phyloP scores from a whole-genome alignment of 2,329 filamentous ascomycete species.

The Xylaria sp. region DNA sequence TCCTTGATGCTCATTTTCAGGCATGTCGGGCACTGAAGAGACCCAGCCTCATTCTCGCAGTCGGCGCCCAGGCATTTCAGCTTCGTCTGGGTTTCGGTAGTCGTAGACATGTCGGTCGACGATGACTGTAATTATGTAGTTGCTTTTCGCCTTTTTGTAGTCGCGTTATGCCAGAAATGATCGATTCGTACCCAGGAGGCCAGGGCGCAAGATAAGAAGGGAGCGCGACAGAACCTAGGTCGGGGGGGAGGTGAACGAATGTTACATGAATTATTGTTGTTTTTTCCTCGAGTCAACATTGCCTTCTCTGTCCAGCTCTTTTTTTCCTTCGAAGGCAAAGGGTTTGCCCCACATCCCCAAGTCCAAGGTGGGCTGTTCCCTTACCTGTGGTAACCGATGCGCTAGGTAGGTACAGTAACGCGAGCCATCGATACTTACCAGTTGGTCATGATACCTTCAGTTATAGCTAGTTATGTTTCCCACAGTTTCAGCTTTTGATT shows the following conservation, averaged over 20 bases:
- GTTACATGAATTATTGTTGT: not conserved
- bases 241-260: not conserved
- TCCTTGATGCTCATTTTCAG: constrained; percentile 87
- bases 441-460: not conserved
- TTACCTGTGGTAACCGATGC: not conserved
- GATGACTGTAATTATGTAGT: not conserved
- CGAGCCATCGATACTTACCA: not conserved
- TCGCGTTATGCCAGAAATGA: not conserved
- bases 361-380: constrained; percentile 21
- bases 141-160: not conserved
- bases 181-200: not conserved
- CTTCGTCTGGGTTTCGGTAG: constrained; percentile 65
- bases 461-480: too few relatives aligned
- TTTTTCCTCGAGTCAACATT: not conserved
- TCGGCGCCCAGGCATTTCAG: constrained; percentile 83
- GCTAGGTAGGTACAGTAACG: too few relatives aligned
- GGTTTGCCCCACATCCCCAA: constrained; percentile 13
- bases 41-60: constrained; percentile 86
- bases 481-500: too few relatives aligned
- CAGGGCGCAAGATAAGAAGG: not conserved
- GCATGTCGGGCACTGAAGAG: constrained; percentile 93
- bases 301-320: not conserved
- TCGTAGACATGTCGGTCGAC: constrained; percentile 45
- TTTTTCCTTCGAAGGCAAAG: constrained; percentile 15
- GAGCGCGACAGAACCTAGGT: not conserved